These are phyloP conservation scores for Teratosphaeria nubilosa DNA, from an alignment of 2,329 filamentous ascomycete species.

Conservation along the genomic window DNA sequence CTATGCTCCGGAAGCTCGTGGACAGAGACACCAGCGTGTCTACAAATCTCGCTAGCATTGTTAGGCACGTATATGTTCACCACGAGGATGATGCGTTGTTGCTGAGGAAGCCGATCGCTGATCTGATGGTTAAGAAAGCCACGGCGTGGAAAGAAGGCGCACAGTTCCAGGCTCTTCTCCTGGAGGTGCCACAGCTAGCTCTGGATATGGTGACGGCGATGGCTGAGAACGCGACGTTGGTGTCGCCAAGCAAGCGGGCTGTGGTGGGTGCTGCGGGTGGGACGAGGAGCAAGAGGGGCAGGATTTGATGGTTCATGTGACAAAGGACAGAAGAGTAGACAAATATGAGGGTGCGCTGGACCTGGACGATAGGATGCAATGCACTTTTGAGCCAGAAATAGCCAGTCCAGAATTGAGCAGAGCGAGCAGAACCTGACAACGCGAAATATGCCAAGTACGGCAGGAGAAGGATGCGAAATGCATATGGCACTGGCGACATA, in stretches of 20 bases:
- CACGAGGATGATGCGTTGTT: background rate
- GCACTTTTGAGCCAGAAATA: background rate
- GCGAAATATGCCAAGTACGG: background rate
- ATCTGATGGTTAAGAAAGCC: background rate
- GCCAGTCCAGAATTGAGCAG: background rate
- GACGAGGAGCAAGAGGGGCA: background rate
- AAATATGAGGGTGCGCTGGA: background rate
- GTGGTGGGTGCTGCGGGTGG: background rate
- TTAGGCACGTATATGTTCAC: background rate
- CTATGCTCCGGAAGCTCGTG: background rate
- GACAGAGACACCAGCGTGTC: background rate
- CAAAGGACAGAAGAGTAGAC: background rate
- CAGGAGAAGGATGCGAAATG: background rate
- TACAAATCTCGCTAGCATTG: background rate
- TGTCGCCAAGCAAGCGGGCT: background rate
- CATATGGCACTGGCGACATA: background rate
- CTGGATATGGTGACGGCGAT: background rate
- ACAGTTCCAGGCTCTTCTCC: background rate
- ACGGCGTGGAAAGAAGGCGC: background rate
- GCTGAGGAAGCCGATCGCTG: background rate
- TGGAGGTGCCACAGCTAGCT: conserved; percentile 1
- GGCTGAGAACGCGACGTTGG: background rate
- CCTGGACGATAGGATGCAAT: background rate
- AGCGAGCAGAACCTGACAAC: background rate
- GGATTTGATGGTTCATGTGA: background rate